These are phyloP conservation scores for Plasmodium vivax DNA, from an alignment of 169 alveolate genomes.

Conservation along the genomic window DNA sequence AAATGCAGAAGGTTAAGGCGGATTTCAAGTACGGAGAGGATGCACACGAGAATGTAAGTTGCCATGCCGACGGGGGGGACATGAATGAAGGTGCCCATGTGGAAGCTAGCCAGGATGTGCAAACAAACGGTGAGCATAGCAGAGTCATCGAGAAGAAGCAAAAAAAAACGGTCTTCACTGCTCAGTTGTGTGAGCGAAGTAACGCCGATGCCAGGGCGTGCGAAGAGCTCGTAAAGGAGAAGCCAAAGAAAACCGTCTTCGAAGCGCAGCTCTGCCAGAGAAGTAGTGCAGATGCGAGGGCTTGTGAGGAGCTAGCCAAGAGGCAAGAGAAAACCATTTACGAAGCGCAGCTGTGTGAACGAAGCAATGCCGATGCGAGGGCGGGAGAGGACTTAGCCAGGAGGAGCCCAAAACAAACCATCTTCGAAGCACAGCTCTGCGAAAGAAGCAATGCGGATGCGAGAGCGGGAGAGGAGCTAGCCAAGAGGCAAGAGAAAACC, in stretches of 20 bases:
- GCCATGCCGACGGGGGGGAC: not conserved
- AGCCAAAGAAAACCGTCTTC: conserved; percentile 4
- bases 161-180: conserved; percentile 7
- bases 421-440: conserved; percentile 43
- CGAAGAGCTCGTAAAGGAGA: not conserved
- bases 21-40: conserved; percentile 73
- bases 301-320: conserved; percentile 9
- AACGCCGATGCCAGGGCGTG: conserved; percentile 50
- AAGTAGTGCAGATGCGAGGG: conserved; percentile 6
- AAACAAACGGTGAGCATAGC: not conserved
- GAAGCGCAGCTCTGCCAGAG: conserved; percentile 5
- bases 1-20: conserved; percentile 55
- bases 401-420: conserved; percentile 11
- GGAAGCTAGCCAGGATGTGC: not conserved
- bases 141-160: conserved; percentile 4
- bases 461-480: conserved; percentile 25
- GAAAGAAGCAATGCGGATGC: conserved; percentile 48
- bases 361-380: conserved; percentile 65
- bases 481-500: not conserved
- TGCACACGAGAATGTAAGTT: not conserved
- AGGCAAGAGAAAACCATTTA: conserved; percentile 22
- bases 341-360: conserved; percentile 40
- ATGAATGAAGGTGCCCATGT: not conserved
- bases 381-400: conserved; percentile 12
- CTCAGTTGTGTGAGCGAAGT: conserved; percentile 10